A percentile compares a stretch with the other conserved stretches of the same genome.
Evolutionary conservation across 495 filamentous ascomycete species (phyloP).

Genomic region (Cercophora samala): DNA sequence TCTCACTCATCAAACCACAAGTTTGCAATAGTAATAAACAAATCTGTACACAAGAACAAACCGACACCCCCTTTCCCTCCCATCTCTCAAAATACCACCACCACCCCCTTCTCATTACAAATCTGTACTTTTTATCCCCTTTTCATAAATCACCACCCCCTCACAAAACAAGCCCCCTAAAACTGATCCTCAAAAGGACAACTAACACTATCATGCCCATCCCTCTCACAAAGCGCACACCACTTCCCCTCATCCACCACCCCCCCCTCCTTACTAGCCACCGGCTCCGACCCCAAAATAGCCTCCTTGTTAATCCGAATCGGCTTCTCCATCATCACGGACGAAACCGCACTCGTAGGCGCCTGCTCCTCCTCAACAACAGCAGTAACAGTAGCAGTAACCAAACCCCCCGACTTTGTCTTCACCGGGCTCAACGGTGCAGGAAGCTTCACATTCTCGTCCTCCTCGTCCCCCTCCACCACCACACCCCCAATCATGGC

Average conservation of each 20-base stretch:
- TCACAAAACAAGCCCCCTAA: conserved; percentile 20
- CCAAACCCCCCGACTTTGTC: conserved; percentile 15
- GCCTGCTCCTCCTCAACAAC: conserved; percentile 6
- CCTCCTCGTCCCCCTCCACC: no score
- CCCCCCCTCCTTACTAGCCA: conserved; percentile 76
- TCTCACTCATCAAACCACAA: no score
- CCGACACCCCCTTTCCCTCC: no score
- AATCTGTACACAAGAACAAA: background rate
- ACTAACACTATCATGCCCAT: conserved; percentile 93
- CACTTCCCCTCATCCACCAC: conserved; percentile 82
- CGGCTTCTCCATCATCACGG: conserved; percentile 53
- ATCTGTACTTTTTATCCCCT: no score
- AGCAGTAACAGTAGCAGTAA: conserved; percentile 7
- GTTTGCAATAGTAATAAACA: background rate
- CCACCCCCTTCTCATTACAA: no score
- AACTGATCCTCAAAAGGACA: conserved; percentile 90
- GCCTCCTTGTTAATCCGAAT: background rate
- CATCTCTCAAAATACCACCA: no score
- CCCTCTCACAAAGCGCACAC: conserved; percentile 95
- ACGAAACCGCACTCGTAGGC: conserved; percentile 7
- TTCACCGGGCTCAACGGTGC: conserved; percentile 52
- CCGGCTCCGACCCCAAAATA: conserved; percentile 61
- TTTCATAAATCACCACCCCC: no score
- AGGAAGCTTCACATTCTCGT: conserved; percentile 41
- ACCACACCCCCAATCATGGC: conserved; percentile 16